Conservation (phyloP, 169 alveolate genomes). For the Cystoisospora suis region DNA sequence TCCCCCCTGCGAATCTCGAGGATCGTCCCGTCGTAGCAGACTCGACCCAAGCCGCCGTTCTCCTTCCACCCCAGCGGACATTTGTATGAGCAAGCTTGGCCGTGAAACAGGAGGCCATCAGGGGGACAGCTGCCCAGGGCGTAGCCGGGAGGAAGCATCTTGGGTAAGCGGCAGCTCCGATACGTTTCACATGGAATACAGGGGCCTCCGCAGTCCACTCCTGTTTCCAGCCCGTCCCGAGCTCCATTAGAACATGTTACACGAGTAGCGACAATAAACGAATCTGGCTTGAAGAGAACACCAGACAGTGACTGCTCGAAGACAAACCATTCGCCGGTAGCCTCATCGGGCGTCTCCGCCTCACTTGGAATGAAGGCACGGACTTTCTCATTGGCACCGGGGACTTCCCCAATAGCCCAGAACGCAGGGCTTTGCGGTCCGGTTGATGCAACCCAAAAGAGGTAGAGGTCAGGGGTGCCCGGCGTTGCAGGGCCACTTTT, state of each 20-base stretch:
- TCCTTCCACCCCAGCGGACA: slow-evolving; percentile 37
- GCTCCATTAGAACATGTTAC: slow-evolving; percentile 9
- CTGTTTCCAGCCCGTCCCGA: background rate
- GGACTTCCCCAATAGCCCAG: slow-evolving; percentile 19
- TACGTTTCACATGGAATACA: background rate
- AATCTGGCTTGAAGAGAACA: background rate
- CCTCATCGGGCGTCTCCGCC: background rate
- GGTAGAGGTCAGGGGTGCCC: background rate
- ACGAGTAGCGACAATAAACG: background rate
- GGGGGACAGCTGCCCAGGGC: slow-evolving; percentile 21
- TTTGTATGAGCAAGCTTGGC: background rate
- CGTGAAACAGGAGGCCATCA: background rate
- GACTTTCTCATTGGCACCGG: background rate
- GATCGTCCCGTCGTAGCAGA: slow-evolving; percentile 36
- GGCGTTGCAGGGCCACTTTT: background rate
- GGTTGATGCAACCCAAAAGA: background rate
- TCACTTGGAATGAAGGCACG: background rate
- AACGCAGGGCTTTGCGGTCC: background rate
- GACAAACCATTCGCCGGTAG: background rate
- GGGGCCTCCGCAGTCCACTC: slow-evolving; percentile 14
- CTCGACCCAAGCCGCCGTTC: slow-evolving; percentile 3
- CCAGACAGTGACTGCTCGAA: background rate
- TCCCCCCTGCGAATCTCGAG: slow-evolving; percentile 15
- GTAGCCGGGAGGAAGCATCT: background rate
- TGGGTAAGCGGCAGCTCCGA: slow-evolving; percentile 6